These are phyloP conservation scores for Colletotrichum incanum DNA, from an alignment of 2,329 filamentous ascomycete genomes.

Conservation along the genomic window DNA sequence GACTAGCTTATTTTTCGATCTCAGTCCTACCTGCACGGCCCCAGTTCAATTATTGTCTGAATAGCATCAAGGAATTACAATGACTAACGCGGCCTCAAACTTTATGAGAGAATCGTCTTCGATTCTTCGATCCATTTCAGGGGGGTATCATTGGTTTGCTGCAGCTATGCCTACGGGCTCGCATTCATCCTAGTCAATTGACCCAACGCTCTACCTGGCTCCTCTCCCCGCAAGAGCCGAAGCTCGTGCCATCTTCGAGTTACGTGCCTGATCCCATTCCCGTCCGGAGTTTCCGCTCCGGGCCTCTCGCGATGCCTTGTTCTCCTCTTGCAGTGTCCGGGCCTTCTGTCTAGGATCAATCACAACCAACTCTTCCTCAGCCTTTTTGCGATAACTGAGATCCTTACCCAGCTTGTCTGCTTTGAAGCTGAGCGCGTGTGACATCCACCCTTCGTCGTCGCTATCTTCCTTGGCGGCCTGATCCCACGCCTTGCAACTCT, in stretches of 20 bases:
- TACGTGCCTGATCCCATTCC: conserved; percentile 72
- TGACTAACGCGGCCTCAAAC: conserved; percentile 38
- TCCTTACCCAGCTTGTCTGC: conserved; percentile 95
- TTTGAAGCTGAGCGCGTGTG: conserved; percentile 86
- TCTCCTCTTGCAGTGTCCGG: conserved; percentile 78
- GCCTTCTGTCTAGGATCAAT: conserved; percentile 93
- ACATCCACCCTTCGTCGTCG: conserved; percentile 85
- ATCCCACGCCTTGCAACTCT: conserved; percentile 92
- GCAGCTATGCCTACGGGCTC: conserved; percentile 25
- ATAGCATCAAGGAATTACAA: conserved; percentile 36
- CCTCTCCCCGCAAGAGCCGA: conserved; percentile 71
- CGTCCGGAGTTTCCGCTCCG: conserved; percentile 66
- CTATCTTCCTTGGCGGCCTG: conserved; percentile 71
- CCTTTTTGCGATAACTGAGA: conserved; percentile 89
- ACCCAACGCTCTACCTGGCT: conserved; percentile 55
- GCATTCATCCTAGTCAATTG: conserved; percentile 34
- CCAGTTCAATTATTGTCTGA: conserved; percentile 37
- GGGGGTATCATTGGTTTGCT: conserved; percentile 44
- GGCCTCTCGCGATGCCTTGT: conserved; percentile 71
- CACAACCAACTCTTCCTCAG: conserved; percentile 91
- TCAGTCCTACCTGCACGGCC: conserved; percentile 28
- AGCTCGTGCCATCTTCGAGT: conserved; percentile 69
- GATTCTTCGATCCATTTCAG: conserved; percentile 3
- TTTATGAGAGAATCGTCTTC: conserved; percentile 9
- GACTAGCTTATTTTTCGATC: conserved; percentile 40